Evolutionary conservation across 805 yeast species (phyloP), one percentile per base, ranked within the genome.

Genomic region (Saturnispora besseyi): DNA sequence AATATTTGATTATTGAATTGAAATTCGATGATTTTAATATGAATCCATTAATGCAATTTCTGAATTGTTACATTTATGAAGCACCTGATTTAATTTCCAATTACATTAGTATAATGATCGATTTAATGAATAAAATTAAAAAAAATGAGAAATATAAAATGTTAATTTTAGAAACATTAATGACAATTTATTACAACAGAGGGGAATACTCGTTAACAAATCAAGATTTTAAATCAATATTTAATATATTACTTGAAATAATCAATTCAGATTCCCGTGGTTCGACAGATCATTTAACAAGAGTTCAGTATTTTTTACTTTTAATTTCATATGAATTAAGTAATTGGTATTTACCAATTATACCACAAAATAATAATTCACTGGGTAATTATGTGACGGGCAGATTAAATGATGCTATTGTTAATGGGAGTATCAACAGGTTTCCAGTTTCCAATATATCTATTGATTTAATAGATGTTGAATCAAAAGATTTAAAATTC

Each of bases 11-110:
- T 11, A 65, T 73, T 43, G 86, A 87, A 0, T 64, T 86, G 48
- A 75, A 80, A 21, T 80, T 88, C 0, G 84, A 90, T 87, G 88
- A 87, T 53, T 78, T 78, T 53, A 80, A 95, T 0, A 86, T 88
- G 0, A 76, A 82, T 33, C 88, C 95, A 3, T 79, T 88, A 55
- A 76, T 89, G 29, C 88, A 87, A 57, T 81, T 83, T 41, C 68
- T 90, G 51, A 79, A 84, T 5, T 73, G 84, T 2, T 84, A 91
- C 56, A 84, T 95, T 61, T 87, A 84, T 62, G 96, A 87, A 60
- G 72, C 85, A 32, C 95, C 96, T 1, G 61, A 73, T 10, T 79
- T 91, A 0, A 73, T 89, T 49, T 84, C 82, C 61, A 81, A 82
- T 58, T 83, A 72, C 57, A 61, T 87, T 33, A 46, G 49, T 15